Evolutionary conservation across 768 basidiomycete species (phyloP).

Genomic region (Mycena galopus): DNA sequence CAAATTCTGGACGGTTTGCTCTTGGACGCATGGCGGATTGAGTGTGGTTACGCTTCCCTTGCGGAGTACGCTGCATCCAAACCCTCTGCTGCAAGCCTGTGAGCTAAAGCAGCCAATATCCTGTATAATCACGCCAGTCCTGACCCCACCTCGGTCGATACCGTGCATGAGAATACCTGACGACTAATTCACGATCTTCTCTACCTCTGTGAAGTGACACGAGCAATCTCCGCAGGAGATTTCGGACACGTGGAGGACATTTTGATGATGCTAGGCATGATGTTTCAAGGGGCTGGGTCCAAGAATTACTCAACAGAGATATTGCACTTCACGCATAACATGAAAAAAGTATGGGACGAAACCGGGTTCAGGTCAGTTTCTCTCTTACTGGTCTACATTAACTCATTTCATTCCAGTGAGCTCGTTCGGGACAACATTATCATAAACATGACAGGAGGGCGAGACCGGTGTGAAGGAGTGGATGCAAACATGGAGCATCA

Average conservation of each 20-base stretch:
- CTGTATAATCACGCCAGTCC: conserved; percentile 42
- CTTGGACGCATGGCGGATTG: conserved; percentile 46
- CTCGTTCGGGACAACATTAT: conserved; percentile 49
- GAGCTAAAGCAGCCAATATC: conserved; percentile 38
- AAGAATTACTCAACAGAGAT: conserved; percentile 51
- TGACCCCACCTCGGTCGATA: conserved; percentile 30
- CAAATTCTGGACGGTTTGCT: conserved; percentile 51
- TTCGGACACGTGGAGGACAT: conserved; percentile 49
- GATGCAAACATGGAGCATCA: conserved; percentile 55
- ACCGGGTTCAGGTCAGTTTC: conserved; percentile 46
- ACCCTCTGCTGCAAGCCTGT: conserved; percentile 39
- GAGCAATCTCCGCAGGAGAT: conserved; percentile 47
- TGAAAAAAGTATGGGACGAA: conserved; percentile 51
- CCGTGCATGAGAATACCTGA: conserved; percentile 39
- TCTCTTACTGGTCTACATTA: background rate
- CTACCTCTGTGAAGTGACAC: conserved; percentile 43
- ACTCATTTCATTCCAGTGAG: conserved; percentile 38
- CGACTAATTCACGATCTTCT: conserved; percentile 48
- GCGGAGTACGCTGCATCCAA: conserved; percentile 41
- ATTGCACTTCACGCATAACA: conserved; percentile 43
- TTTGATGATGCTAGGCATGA: conserved; percentile 40
- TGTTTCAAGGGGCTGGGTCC: conserved; percentile 48
- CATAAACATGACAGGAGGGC: too few relatives aligned
- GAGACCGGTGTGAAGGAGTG: conserved; percentile 41
- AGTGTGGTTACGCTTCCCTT: conserved; percentile 35